Evolutionary conservation across 2,329 filamentous ascomycete genomes (phyloP).

Genomic region (Stromatinia cepivora): DNA sequence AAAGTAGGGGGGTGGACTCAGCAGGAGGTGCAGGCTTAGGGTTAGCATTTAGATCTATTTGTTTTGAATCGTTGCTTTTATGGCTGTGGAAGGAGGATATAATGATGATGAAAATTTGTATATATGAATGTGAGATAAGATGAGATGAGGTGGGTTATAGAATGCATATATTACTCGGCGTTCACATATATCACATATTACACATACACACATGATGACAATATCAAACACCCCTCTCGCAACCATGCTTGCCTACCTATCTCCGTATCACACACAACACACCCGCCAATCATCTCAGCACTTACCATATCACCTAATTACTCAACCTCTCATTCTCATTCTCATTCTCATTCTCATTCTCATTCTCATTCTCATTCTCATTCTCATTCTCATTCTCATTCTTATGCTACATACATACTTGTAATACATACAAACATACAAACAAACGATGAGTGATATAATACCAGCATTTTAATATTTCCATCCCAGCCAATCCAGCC

Average conservation of each 20-base stretch:
- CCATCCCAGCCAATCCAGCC: background rate
- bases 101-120: conserved; percentile 6
- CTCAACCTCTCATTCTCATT: no score
- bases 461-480: background rate
- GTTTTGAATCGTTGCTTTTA: background rate
- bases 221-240: background rate
- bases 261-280: background rate
- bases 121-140: conserved; percentile 6
- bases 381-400: background rate
- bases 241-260: background rate
- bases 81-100: background rate
- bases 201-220: background rate
- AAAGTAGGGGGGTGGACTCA: conserved; percentile 68
- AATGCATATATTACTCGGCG: background rate
- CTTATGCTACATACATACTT: background rate
- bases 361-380: no score
- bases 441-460: background rate
- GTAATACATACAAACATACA: no score
- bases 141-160: background rate
- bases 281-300: background rate
- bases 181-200: background rate
- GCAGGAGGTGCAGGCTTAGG: conserved; percentile 63
- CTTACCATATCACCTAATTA: no score
- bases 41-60: background rate
- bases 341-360: no score